Percentiles rank a stretch among this genome's conserved stretches.
phyloP scores from a whole-genome alignment of 345 rosid species.

The Pseudoturritis turrita region DNA sequence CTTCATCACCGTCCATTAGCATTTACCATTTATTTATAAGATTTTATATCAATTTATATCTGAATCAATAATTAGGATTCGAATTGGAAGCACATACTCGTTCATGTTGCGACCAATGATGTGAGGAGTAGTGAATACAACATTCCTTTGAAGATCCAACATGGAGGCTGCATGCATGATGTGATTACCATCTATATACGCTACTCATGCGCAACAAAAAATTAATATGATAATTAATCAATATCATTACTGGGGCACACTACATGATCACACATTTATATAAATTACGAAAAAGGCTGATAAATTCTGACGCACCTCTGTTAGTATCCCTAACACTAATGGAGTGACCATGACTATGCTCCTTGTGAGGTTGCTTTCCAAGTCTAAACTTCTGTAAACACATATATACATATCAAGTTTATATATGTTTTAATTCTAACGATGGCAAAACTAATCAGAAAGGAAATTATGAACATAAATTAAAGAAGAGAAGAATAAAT shows the following conservation, averaged over 20 bases:
- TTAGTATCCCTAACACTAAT: constrained; percentile 54
- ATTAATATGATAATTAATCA: not conserved
- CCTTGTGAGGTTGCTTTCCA: constrained; percentile 85
- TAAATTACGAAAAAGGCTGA: not conserved
- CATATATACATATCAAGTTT: no score
- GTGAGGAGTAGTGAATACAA: constrained; percentile 38
- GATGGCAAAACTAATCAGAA: not conserved
- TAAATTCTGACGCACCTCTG: constrained; percentile 47
- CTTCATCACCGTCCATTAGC: constrained; percentile 29
- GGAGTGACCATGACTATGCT: constrained; percentile 56
- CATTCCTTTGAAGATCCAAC: constrained; percentile 29
- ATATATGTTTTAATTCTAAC: not conserved
- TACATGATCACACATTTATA: not conserved
- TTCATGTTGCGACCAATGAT: constrained; percentile 43
- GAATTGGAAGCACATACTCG: constrained; percentile 53
- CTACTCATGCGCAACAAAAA: not conserved
- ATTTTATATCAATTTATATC: not conserved
- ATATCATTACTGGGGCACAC: not conserved
- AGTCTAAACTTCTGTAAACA: constrained; percentile 69
- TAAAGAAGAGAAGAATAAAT: constrained; percentile 4
- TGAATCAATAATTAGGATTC: constrained; percentile 6
- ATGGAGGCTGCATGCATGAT: constrained; percentile 21
- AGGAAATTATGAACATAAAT: not conserved
- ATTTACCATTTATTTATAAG: not conserved
- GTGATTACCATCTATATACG: not conserved